Evolutionary conservation across 202 grass and related monocot genomes (phyloP).

Genomic region (Panicum virgatum): DNA sequence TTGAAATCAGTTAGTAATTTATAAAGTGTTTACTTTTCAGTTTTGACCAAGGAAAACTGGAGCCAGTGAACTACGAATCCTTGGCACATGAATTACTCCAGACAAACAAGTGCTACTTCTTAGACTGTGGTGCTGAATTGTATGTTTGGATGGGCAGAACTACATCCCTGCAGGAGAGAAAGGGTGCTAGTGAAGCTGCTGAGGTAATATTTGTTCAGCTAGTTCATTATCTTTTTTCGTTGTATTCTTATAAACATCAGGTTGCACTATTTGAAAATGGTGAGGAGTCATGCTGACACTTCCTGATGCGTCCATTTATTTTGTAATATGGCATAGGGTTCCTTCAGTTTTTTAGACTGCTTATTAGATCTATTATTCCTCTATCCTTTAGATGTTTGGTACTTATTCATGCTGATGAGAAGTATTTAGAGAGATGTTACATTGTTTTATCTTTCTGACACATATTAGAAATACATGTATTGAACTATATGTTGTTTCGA

Average conservation of each 20-base stretch:
- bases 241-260: neutral
- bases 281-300: neutral
- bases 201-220: slow-evolving; percentile 58
- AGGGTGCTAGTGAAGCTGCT: slow-evolving; percentile 71
- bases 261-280: neutral
- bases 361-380: neutral
- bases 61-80: slow-evolving; percentile 45
- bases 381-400: neutral
- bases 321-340: slow-evolving; percentile 10
- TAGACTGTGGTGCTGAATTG: slow-evolving; percentile 71
- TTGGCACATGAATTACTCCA: slow-evolving; percentile 72
- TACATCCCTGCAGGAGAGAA: slow-evolving; percentile 80
- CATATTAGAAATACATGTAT: neutral
- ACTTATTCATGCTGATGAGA: neutral
- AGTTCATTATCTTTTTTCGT: slow-evolving; percentile 4
- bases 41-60: slow-evolving; percentile 62
- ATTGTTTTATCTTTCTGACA: neutral
- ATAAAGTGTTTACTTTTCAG: slow-evolving; percentile 53
- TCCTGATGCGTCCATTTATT: neutral
- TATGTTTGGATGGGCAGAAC: slow-evolving; percentile 89
- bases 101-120: slow-evolving; percentile 82
- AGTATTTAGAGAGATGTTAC: slow-evolving; percentile 23
- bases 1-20: slow-evolving; percentile 26
- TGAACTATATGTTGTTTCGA: slow-evolving; percentile 6
- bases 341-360: neutral